Percentiles rank a stretch among this genome's conserved stretches.
Evolutionary conservation across 257 asterid genomes (phyloP).

Genomic region (Penstemon barbatus): DNA sequence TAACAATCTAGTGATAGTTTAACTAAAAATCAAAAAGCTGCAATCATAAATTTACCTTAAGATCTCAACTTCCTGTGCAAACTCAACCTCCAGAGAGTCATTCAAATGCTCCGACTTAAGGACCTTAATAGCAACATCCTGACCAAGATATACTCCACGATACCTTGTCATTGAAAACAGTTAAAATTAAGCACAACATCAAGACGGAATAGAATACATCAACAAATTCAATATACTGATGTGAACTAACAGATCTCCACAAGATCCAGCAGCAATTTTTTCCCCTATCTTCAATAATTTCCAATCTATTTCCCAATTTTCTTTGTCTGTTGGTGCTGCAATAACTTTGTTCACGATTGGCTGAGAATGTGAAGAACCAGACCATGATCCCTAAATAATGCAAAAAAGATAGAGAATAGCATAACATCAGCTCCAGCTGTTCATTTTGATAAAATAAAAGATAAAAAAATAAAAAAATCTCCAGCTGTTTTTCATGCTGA

Average conservation of each 20-base stretch:
- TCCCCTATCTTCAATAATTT: slow-evolving; percentile 75
- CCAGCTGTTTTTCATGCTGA: background rate
- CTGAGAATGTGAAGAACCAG: slow-evolving; percentile 56
- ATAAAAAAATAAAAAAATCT: too few relatives aligned
- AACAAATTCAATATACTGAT: slow-evolving; percentile 24
- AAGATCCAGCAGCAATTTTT: slow-evolving; percentile 86
- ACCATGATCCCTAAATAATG: slow-evolving; percentile 66
- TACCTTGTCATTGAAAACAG: slow-evolving; percentile 52
- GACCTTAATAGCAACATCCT: slow-evolving; percentile 83
- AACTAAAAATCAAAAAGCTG: slow-evolving; percentile 7
- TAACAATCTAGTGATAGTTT: too few relatives aligned
- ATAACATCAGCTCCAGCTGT: slow-evolving; percentile 19
- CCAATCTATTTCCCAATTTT: slow-evolving; percentile 78
- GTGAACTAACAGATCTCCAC: slow-evolving; percentile 77
- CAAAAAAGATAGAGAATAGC: slow-evolving; percentile 25
- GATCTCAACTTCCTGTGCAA: slow-evolving; percentile 76
- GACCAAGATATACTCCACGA: slow-evolving; percentile 72
- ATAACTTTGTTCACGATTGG: slow-evolving; percentile 46
- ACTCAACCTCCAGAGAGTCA: slow-evolving; percentile 65
- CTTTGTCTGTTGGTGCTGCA: slow-evolving; percentile 39
- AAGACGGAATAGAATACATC: slow-evolving; percentile 9
- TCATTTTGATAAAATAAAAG: background rate
- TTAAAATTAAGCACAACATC: slow-evolving; percentile 26
- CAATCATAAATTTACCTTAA: slow-evolving; percentile 51
- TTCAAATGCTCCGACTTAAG: slow-evolving; percentile 77